phyloP scores from a whole-genome alignment of 106 monocot genomes.

The Acanthochlamys bracteata region DNA sequence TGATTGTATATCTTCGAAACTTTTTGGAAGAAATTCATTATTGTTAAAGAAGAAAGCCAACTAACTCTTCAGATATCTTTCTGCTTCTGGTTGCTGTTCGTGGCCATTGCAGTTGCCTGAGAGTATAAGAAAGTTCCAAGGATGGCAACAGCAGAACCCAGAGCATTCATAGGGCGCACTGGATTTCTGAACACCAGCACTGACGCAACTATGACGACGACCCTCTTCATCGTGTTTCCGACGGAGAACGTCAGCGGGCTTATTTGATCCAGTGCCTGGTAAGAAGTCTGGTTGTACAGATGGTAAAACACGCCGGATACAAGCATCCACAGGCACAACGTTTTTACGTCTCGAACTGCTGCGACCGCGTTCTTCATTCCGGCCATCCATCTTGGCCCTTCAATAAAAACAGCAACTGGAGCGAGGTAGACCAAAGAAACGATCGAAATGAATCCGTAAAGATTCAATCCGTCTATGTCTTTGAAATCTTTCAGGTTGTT shows the following conservation, averaged over 20 bases:
- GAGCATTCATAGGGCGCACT: slow-evolving; percentile 44
- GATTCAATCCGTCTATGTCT: slow-evolving; percentile 44
- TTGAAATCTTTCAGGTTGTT: slow-evolving; percentile 33
- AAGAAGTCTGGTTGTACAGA: slow-evolving; percentile 61
- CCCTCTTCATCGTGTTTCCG: slow-evolving; percentile 60
- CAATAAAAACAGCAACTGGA: slow-evolving; percentile 47
- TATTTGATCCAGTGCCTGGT: slow-evolving; percentile 45
- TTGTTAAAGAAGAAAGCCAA: no score
- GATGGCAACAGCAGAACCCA: slow-evolving; percentile 55
- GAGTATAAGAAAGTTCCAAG: slow-evolving; percentile 61
- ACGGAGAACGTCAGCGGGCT: slow-evolving; percentile 48
- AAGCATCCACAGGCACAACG: slow-evolving; percentile 37
- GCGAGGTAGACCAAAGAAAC: slow-evolving; percentile 35
- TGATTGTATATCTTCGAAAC: no score
- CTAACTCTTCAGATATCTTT: no score
- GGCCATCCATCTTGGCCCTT: slow-evolving; percentile 36
- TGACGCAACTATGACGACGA: slow-evolving; percentile 47
- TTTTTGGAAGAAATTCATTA: no score
- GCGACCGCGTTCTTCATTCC: slow-evolving; percentile 24
- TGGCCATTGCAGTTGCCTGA: slow-evolving; percentile 23
- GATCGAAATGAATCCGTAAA: slow-evolving; percentile 55
- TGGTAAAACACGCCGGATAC: slow-evolving; percentile 57
- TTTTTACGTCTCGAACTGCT: slow-evolving; percentile 10
- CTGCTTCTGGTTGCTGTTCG: not conserved
- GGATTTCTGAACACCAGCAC: slow-evolving; percentile 49